Evolutionary conservation across 2,329 filamentous ascomycete species (phyloP), one percentile per base, ranked within the genome.

Genomic region (Penicillium sp.): DNA sequence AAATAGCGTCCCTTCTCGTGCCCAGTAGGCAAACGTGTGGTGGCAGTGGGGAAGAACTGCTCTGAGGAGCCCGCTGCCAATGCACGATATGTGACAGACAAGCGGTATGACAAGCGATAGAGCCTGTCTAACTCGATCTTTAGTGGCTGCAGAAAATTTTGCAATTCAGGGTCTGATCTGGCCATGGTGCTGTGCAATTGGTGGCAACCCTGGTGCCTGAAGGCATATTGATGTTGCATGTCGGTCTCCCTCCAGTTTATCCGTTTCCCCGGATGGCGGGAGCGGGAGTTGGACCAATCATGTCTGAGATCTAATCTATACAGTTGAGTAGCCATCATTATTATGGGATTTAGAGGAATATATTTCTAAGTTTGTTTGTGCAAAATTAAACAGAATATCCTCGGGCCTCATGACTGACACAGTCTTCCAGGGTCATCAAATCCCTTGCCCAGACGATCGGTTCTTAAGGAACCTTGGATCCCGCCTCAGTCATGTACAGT

Each of bases 1-100:
- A 82, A 64, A 61, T 81, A 82, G 37, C 73, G 77, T 15, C 80
- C 80, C n/a, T 72, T 78, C 64, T 82, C 80, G 55, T 73, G 71
- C 5, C 80, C 80, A 1, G 77, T 79, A 12, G 75, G 75, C 12
- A 77, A 58, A 44, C 69, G 63, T 6, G 74, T 77, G 45, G 76
- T 70, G 2, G 75, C 71, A 0, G 73, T 76, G 25, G 75, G 75
- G 54, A 76, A 70, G 56, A 77, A 77, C 50, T 77, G 72, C 40
- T 76, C 71, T 25, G 68, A 68, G 5, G 75, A 75, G 3, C 59
- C 62, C 8, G 72, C 64, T 7, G 74, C 75, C 27, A 77, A 63
- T 27, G 72, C 61, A 25, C 64, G 65, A 53, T 74, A 77, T 18
- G 70, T 69, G 31, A 63, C 61, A 14, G 72, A 75, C 35, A 76